Evolutionary conservation across 352 stramenopile species (phyloP).

Genomic region (Pythium dissimile): DNA sequence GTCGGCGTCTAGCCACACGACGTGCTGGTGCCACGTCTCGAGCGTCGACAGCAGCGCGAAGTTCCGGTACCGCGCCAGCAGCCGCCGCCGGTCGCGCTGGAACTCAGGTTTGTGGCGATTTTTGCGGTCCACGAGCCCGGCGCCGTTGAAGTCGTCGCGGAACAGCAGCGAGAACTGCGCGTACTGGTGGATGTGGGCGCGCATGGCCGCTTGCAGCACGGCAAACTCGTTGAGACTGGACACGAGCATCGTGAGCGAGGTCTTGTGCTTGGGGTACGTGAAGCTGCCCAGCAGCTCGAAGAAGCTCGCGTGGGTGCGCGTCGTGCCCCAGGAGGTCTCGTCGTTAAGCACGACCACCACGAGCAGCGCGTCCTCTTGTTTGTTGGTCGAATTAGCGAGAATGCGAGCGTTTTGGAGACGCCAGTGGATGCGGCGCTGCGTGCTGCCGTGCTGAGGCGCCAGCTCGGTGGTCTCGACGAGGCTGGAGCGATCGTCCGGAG

Average conservation of each 20-base stretch:
- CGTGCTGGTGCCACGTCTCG: slow-evolving; percentile 33
- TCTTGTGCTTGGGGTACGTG: slow-evolving; percentile 25
- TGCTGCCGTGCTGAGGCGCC: slow-evolving; percentile 8
- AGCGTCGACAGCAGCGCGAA: slow-evolving; percentile 33
- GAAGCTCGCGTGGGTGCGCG: slow-evolving; percentile 24
- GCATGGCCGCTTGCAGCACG: slow-evolving; percentile 18
- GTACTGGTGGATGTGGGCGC: slow-evolving; percentile 17
- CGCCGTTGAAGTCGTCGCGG: slow-evolving; percentile 31
- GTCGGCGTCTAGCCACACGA: slow-evolving; percentile 42
- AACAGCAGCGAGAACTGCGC: slow-evolving; percentile 30
- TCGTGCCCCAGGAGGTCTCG: slow-evolving; percentile 29
- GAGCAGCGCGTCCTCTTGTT: slow-evolving; percentile 18
- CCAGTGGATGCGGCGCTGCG: slow-evolving; percentile 6
- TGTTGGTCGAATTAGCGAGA: neutral
- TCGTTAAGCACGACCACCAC: slow-evolving; percentile 31
- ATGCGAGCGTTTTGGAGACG: neutral
- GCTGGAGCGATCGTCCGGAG: neutral
- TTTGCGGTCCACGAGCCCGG: slow-evolving; percentile 6
- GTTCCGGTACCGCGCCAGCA: slow-evolving; percentile 48
- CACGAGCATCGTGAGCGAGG: slow-evolving; percentile 34
- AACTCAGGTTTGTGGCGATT: slow-evolving; percentile 26
- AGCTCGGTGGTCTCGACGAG: slow-evolving; percentile 1
- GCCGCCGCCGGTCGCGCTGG: slow-evolving; percentile 27
- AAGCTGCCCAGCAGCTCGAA: slow-evolving; percentile 29
- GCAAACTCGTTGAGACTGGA: slow-evolving; percentile 30